These are phyloP conservation scores for Trichocladium uniseriatum DNA, from an alignment of 495 filamentous ascomycete species.

Conservation along the genomic window DNA sequence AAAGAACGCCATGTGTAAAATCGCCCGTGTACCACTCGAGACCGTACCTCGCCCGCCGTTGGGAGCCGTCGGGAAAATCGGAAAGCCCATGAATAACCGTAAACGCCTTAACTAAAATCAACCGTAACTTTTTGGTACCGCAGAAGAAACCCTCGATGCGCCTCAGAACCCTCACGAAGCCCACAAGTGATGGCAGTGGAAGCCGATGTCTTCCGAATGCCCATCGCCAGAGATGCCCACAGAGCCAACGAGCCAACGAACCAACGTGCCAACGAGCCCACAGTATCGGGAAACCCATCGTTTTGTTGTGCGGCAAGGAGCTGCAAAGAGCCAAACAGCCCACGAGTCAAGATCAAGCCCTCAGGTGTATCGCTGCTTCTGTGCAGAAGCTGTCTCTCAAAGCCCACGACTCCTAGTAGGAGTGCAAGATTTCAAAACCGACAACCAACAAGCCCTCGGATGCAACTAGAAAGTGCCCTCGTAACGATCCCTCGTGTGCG, in stretches of 20 bases:
- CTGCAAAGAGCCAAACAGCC: slow-evolving; percentile 42
- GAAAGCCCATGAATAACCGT: slow-evolving; percentile 1
- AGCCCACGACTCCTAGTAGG: slow-evolving; percentile 35
- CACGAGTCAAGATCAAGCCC: slow-evolving; percentile 35
- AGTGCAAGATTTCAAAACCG: slow-evolving; percentile 37
- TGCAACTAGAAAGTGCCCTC: slow-evolving; percentile 33
- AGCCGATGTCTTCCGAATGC: not conserved
- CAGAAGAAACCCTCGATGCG: slow-evolving; percentile 4
- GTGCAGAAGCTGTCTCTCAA: slow-evolving; percentile 37
- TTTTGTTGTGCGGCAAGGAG: slow-evolving; percentile 19
- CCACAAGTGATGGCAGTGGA: not conserved
- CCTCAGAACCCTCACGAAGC: slow-evolving; percentile 23
- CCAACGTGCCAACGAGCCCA: slow-evolving; percentile 38
- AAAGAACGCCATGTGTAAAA: slow-evolving; percentile 10
- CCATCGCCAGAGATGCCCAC: slow-evolving; percentile 3
- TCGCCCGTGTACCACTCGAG: slow-evolving; percentile 9
- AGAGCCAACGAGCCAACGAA: slow-evolving; percentile 28
- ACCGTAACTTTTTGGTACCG: slow-evolving; percentile 14
- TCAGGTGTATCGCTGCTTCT: slow-evolving; percentile 41
- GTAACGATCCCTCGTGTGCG: slow-evolving; percentile 30
- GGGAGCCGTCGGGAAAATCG: not conserved
- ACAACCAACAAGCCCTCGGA: slow-evolving; percentile 44
- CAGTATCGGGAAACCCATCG: slow-evolving; percentile 24
- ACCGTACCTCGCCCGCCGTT: not conserved
- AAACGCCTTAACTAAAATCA: slow-evolving; percentile 2